Conservation (phyloP, 83 land plant genomes). For the Picea abies region DNA sequence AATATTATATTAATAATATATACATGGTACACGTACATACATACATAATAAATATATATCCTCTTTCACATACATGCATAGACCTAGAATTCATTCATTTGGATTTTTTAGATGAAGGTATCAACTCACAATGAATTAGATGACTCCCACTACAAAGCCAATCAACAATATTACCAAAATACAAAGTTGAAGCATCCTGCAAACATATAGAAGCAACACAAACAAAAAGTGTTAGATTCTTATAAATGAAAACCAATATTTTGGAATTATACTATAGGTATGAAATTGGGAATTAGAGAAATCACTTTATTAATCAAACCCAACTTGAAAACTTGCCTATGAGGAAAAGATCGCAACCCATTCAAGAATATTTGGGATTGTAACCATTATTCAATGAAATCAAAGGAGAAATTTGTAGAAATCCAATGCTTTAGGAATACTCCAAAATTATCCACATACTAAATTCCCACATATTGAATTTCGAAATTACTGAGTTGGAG, state of each 20-base stretch:
- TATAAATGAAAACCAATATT: background rate
- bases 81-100: background rate
- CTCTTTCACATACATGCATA: background rate
- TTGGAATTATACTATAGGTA: too few relatives aligned
- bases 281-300: too few relatives aligned
- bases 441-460: too few relatives aligned
- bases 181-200: constrained; percentile 51
- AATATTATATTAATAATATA: too few relatives aligned
- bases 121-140: constrained; percentile 63
- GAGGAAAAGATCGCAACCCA: constrained; percentile 62
- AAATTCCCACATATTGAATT: too few relatives aligned
- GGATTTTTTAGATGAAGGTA: background rate
- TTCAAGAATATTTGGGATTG: constrained; percentile 50
- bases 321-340: background rate
- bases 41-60: background rate
- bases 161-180: constrained; percentile 69
- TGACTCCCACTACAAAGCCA: constrained; percentile 17
- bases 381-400: too few relatives aligned
- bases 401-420: too few relatives aligned
- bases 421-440: too few relatives aligned
- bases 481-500: too few relatives aligned
- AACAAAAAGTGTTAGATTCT: background rate
- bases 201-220: background rate
- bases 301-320: too few relatives aligned
- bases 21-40: too few relatives aligned